phyloP scores from a whole-genome alignment of 2,329 filamentous ascomycete species.

The Botryosphaeria dothidea region DNA sequence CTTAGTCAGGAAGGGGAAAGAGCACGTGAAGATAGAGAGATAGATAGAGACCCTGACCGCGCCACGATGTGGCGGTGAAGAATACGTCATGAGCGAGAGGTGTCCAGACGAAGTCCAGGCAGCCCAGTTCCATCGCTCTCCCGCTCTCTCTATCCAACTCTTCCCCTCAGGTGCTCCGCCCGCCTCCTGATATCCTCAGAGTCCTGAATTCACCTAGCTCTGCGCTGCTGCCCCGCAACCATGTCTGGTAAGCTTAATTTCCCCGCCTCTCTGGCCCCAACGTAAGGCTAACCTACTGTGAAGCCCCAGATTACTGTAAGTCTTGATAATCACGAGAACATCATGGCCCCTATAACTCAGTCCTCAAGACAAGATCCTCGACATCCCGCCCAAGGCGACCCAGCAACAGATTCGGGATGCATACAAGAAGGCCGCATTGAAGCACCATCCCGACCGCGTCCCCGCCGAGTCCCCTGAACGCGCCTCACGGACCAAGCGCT shows the following conservation, averaged over 20 bases:
- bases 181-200: not conserved
- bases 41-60: slow-evolving; percentile 2
- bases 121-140: slow-evolving; percentile 1
- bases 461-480: slow-evolving; percentile 82
- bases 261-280: not conserved
- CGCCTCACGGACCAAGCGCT: slow-evolving; percentile 75
- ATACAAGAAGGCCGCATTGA: slow-evolving; percentile 85
- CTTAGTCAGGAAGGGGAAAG: not conserved
- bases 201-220: not conserved
- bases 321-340: not conserved
- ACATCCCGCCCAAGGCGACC: slow-evolving; percentile 71
- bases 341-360: slow-evolving; percentile 15
- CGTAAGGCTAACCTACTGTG: slow-evolving; percentile 16
- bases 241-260: slow-evolving; percentile 21
- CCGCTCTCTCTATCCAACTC: not conserved
- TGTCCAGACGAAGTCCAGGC: not conserved
- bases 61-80: slow-evolving; percentile 10
- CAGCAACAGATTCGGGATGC: slow-evolving; percentile 86
- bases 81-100: not conserved
- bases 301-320: slow-evolving; percentile 36
- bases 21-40: not conserved
- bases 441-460: slow-evolving; percentile 92
- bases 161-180: not conserved
- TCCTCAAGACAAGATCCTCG: slow-evolving; percentile 69
- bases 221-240: not conserved